These are phyloP conservation scores for Neurospora cerealis DNA, from an alignment of 495 filamentous ascomycete genomes.

Conservation along the genomic window DNA sequence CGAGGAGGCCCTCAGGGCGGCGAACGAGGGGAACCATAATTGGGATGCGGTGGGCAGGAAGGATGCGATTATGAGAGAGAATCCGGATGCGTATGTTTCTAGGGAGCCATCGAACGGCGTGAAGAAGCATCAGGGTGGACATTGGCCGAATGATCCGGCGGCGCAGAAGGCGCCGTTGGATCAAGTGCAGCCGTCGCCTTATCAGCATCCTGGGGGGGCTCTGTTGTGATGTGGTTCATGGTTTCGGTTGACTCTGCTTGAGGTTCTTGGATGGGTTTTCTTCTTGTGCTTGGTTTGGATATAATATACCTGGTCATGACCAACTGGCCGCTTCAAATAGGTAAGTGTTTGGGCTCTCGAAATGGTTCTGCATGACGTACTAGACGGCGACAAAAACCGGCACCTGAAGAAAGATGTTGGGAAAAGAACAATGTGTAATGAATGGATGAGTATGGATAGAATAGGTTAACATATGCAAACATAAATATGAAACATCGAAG, in stretches of 20 bases:
- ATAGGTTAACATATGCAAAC: background rate
- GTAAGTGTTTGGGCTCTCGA: background rate
- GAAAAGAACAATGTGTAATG: background rate
- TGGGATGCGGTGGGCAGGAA: conserved; percentile 43
- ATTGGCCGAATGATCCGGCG: conserved; percentile 1
- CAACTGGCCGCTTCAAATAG: background rate
- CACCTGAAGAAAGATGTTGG: background rate
- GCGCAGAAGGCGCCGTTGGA: conserved; percentile 14
- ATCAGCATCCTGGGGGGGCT: background rate
- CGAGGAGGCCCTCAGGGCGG: conserved; percentile 32
- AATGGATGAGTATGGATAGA: background rate
- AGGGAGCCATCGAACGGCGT: background rate
- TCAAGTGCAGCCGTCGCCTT: conserved; percentile 7
- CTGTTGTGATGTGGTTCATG: background rate
- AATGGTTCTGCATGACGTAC: background rate
- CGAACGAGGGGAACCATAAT: conserved; percentile 14
- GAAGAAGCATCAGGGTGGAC: background rate
- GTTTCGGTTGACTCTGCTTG: no score
- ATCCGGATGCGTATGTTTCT: conserved; percentile 4
- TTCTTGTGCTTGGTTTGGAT: background rate
- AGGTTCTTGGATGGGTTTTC: background rate
- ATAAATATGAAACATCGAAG: background rate
- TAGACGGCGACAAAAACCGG: background rate
- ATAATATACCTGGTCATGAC: background rate
- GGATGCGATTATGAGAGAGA: conserved; percentile 37